Evolutionary conservation across 768 basidiomycete genomes (phyloP).

Genomic region (Lactarius vividus): DNA sequence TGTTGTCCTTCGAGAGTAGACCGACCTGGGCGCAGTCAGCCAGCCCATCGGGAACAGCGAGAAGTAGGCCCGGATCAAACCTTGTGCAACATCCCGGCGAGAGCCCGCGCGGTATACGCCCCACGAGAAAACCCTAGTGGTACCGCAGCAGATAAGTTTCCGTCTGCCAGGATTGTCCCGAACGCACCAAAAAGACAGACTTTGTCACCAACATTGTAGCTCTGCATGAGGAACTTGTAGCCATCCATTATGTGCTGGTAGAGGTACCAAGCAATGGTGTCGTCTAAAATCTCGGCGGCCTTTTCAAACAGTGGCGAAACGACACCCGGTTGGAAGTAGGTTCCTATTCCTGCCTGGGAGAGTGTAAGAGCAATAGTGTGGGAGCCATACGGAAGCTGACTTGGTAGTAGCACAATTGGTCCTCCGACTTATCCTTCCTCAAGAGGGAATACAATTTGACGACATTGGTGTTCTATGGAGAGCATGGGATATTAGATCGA

Average conservation of each 20-base stretch:
- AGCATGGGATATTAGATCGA: slow-evolving; percentile 14
- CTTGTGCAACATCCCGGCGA: slow-evolving; percentile 77
- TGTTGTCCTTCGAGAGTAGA: slow-evolving; percentile 63
- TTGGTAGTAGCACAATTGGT: slow-evolving; percentile 63
- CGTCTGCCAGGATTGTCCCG: slow-evolving; percentile 9
- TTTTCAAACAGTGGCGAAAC: slow-evolving; percentile 59
- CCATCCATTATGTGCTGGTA: slow-evolving; percentile 71
- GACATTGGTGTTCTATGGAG: slow-evolving; percentile 41
- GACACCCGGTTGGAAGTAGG: slow-evolving; percentile 60
- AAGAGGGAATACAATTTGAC: slow-evolving; percentile 39
- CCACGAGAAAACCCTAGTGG: slow-evolving; percentile 72
- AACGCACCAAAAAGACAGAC: slow-evolving; percentile 66
- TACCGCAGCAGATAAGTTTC: not conserved
- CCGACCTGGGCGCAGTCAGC: slow-evolving; percentile 52
- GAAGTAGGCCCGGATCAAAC: not conserved
- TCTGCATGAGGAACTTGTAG: slow-evolving; percentile 77
- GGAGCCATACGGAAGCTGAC: slow-evolving; percentile 33
- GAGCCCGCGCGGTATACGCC: slow-evolving; percentile 63
- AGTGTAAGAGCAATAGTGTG: not conserved
- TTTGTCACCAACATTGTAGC: slow-evolving; percentile 65
- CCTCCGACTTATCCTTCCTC: slow-evolving; percentile 37
- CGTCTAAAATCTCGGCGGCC: slow-evolving; percentile 59
- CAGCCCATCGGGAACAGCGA: not conserved
- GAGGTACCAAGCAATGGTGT: slow-evolving; percentile 75
- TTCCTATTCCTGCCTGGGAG: slow-evolving; percentile 45